Evolutionary conservation across 352 stramenopile genomes (phyloP).

Genomic region (Pythium graminicola): DNA sequence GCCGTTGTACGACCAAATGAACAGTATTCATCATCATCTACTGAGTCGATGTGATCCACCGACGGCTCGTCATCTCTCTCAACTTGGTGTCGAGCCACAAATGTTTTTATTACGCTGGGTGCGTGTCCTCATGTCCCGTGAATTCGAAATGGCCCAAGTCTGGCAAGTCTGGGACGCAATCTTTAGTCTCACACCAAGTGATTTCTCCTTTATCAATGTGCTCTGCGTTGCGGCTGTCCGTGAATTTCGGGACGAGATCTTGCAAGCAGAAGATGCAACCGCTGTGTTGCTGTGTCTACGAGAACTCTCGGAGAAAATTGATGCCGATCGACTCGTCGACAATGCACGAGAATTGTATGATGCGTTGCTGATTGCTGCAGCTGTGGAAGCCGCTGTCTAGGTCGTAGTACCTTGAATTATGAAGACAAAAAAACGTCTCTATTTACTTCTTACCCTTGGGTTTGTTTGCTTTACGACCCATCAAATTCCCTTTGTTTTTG

Average conservation of each 20-base stretch:
- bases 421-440: background rate
- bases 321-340: constrained; percentile 44
- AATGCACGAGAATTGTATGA: constrained; percentile 62
- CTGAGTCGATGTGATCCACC: constrained; percentile 54
- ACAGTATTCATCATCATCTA: constrained; percentile 62
- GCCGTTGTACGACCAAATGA: constrained; percentile 67
- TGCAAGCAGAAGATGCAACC: constrained; percentile 50
- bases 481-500: constrained; percentile 29
- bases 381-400: constrained; percentile 38
- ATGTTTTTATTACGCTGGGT: constrained; percentile 74
- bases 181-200: constrained; percentile 56
- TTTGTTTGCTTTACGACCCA: constrained; percentile 29
- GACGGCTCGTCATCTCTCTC: constrained; percentile 42
- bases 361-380: constrained; percentile 51
- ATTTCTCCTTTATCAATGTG: constrained; percentile 75
- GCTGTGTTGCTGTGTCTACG: constrained; percentile 51
- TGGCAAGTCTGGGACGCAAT: constrained; percentile 79
- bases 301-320: constrained; percentile 44
- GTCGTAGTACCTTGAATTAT: background rate
- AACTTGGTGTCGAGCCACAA: constrained; percentile 52
- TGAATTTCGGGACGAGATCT: constrained; percentile 58
- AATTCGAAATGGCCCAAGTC: constrained; percentile 68
- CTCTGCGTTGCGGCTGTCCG: constrained; percentile 67
- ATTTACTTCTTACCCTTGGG: constrained; percentile 27
- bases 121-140: constrained; percentile 65